Percentiles rank a stretch among this genome's conserved stretches.
These are phyloP conservation scores for Termitomyces sp. DNA, from an alignment of 768 basidiomycete genomes.

Conservation along the genomic window DNA sequence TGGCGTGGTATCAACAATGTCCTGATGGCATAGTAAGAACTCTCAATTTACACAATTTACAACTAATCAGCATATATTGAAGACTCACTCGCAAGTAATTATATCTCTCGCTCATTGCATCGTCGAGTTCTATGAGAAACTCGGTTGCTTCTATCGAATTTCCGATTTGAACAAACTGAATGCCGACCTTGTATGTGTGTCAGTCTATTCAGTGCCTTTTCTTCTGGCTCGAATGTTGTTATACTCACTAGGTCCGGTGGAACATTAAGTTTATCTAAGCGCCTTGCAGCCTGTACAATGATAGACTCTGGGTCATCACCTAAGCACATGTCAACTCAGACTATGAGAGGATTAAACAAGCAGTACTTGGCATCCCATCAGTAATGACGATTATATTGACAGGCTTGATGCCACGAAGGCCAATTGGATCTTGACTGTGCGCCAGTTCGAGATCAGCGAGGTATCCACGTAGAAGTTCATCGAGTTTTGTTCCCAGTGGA, in stretches of 20 bases:
- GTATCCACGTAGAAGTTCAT: conserved; percentile 24
- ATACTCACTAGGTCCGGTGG: conserved; percentile 45
- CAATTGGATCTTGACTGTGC: conserved; percentile 12
- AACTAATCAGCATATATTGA: background rate
- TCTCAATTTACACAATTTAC: background rate
- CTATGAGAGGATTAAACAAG: background rate
- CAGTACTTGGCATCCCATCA: conserved; percentile 55
- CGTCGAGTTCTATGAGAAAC: conserved; percentile 52
- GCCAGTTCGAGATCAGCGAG: conserved; percentile 21
- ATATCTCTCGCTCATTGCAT: conserved; percentile 38
- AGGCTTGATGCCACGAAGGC: conserved; percentile 35
- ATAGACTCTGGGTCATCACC: conserved; percentile 47
- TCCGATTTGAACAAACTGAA: conserved; percentile 74
- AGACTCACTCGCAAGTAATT: conserved; percentile 34
- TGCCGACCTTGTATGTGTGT: conserved; percentile 39
- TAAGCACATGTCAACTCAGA: conserved; percentile 14
- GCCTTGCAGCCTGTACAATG: conserved; percentile 39
- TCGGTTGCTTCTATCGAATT: conserved; percentile 28
- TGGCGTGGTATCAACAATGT: conserved; percentile 69
- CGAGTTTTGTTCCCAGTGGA: conserved; percentile 33
- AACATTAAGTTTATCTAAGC: conserved; percentile 45
- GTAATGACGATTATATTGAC: conserved; percentile 58
- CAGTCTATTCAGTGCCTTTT: background rate
- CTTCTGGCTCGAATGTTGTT: background rate
- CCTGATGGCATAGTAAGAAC: conserved; percentile 24